These are phyloP conservation scores for Fraxinus americana DNA, from an alignment of 257 asterid genomes.

Conservation along the genomic window DNA sequence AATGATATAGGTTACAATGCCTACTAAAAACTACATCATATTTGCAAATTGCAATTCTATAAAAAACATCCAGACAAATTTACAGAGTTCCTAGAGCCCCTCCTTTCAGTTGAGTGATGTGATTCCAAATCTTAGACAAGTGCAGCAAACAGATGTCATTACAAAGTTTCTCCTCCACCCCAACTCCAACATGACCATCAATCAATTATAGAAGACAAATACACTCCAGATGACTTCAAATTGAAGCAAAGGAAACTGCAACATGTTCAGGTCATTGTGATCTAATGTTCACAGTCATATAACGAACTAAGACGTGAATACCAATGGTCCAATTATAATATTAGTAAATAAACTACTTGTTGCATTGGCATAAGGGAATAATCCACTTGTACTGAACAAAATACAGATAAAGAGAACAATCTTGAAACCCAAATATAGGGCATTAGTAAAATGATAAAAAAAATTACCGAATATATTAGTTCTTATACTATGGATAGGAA, in stretches of 20 bases:
- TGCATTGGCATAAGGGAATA: not conserved
- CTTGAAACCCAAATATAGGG: not conserved
- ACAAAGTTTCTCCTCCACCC: not conserved
- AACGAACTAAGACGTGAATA: not conserved
- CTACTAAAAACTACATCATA: not conserved
- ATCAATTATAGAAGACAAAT: slow-evolving; percentile 1
- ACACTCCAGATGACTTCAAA: slow-evolving; percentile 5
- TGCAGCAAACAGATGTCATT: not conserved
- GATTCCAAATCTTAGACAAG: not conserved
- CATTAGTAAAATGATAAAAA: not conserved
- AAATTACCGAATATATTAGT: too few relatives aligned
- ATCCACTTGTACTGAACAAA: not conserved
- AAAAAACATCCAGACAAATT: not conserved
- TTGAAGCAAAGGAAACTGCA: not conserved
- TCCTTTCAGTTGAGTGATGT: not conserved
- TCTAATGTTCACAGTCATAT: not conserved
- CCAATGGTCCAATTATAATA: not conserved
- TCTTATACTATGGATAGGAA: not conserved
- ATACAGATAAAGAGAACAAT: slow-evolving; percentile 8
- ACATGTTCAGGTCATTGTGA: not conserved
- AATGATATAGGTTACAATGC: not conserved
- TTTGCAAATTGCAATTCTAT: not conserved
- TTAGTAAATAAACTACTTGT: not conserved
- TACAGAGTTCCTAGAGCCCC: too few relatives aligned
- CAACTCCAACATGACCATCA: slow-evolving; percentile 6